Base-by-base conservation (phyloP, 768 basidiomycete species). In the Tubosaeta sp. region DNA sequence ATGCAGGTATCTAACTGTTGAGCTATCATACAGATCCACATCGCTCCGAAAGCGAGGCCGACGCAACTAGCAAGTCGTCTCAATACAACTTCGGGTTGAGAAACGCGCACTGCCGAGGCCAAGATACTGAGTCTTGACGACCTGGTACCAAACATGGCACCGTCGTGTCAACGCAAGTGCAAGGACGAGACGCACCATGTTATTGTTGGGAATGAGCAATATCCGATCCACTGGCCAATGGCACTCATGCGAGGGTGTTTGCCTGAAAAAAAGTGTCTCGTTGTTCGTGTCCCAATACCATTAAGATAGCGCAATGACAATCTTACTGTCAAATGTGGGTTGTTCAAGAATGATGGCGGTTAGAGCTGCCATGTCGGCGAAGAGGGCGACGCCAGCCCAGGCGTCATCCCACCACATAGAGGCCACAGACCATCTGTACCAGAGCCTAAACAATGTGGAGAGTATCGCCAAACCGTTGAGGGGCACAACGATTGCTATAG, bases 351-450 rank as follows among this genome's bases (percentile, higher is more conserved):
- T 13, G 2, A 39, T 5, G 4, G 27, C 14, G 19, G 44, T 22
- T 4, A 47, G 27, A 29, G 31, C 34, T 16, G 29, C 21, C 5
- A 43, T n/a, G 25, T 49, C 41, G n/a, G 35, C 36, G 3, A 31
- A 41, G 48, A 60, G 50, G 4, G 55, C 59, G 11, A 60, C 11
- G 2, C 29, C 18, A 6, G 52, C 59, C 55, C 55, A 51, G 14
- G 43, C 41, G 18, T 60, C 58, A 19, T 60, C 59, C 59, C 59
- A 59, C 59, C 59, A 60, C 40, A 60, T 22, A n/a, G 18, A 46
- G 12, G 24, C 32, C 16, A 40, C 42, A 19, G 34, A 31, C 51
- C 48, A 55, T 47, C 59, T 44, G 35, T 59, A 54, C 48, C 44
- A 51, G 13, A 60, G 50, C 39, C 59, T 54, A 19, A 59, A 60